These are phyloP conservation scores for Colletotrichum lupini DNA, from an alignment of 2,329 filamentous ascomycete species.

Conservation along the genomic window DNA sequence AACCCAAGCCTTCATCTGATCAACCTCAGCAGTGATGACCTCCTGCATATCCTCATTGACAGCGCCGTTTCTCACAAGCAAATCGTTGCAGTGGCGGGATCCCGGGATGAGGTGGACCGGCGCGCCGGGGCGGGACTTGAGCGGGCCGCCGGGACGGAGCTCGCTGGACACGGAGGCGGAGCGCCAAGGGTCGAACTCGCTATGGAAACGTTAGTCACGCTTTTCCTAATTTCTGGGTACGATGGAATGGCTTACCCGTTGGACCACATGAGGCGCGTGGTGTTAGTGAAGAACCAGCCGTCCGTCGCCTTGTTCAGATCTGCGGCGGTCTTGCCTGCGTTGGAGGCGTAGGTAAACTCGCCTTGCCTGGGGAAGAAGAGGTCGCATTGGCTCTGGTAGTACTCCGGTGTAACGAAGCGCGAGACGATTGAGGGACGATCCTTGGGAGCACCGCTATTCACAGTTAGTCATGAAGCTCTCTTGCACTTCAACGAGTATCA, in stretches of 20 bases:
- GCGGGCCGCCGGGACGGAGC: conserved; percentile 64
- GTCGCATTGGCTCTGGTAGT: conserved; percentile 66
- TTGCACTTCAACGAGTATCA: no score
- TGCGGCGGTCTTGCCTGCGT: conserved; percentile 55
- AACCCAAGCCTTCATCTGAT: conserved; percentile 65
- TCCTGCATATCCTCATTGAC: conserved; percentile 55
- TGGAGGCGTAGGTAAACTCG: conserved; percentile 60
- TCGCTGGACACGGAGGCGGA: conserved; percentile 63
- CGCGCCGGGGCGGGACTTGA: conserved; percentile 55
- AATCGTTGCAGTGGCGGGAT: conserved; percentile 67
- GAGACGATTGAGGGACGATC: conserved; percentile 60
- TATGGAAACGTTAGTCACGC: conserved; percentile 37
- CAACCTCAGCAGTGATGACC: conserved; percentile 59
- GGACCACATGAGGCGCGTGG: conserved; percentile 65
- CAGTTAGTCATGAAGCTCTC: conserved; percentile 39
- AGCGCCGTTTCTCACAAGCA: conserved; percentile 56
- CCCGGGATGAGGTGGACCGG: conserved; percentile 65
- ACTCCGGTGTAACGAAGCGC: conserved; percentile 59
- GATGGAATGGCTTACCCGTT: conserved; percentile 53
- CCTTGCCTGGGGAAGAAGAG: conserved; percentile 65
- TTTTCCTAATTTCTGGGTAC: no score
- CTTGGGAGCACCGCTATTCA: conserved; percentile 56
- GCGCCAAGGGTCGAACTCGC: conserved; percentile 69
- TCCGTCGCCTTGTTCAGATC: conserved; percentile 65
- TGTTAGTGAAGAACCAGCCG: conserved; percentile 60